phyloP scores from a whole-genome alignment of 305 asterid species.

The Fraxinus sp. region DNA sequence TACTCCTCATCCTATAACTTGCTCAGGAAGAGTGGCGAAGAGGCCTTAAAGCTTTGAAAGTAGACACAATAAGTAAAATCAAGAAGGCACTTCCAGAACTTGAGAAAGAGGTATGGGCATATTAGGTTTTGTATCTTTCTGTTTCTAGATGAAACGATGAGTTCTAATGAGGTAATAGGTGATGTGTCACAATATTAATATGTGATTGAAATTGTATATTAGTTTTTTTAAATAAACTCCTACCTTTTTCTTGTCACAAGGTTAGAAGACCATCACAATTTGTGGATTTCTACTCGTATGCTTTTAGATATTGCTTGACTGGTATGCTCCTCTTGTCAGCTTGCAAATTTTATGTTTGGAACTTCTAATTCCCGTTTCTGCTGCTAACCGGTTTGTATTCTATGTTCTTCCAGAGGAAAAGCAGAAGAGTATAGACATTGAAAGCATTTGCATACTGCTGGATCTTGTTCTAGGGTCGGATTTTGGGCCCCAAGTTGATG shows the following conservation, averaged over 20 bases:
- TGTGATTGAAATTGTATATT: conserved; percentile 2
- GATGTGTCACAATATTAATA: not conserved
- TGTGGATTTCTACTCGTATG: conserved; percentile 59
- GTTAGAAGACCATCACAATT: conserved; percentile 61
- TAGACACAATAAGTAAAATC: conserved; percentile 51
- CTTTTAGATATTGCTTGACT: conserved; percentile 74
- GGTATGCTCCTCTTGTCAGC: conserved; percentile 38
- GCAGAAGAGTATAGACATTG: conserved; percentile 77
- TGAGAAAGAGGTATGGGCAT: conserved; percentile 65
- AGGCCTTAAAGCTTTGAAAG: conserved; percentile 68
- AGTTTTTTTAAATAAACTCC: conserved; percentile 11
- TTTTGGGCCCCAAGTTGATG: conserved; percentile 62
- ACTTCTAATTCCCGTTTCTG: not conserved
- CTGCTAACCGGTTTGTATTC: conserved; percentile 23
- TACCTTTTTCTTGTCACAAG: conserved; percentile 40
- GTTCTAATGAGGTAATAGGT: conserved; percentile 3
- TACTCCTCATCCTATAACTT: conserved; percentile 17
- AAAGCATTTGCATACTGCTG: conserved; percentile 64
- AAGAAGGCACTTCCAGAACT: conserved; percentile 63
- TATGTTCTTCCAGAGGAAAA: conserved; percentile 60
- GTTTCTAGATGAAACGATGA: conserved; percentile 6
- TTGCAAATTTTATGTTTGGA: conserved; percentile 8
- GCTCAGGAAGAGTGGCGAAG: conserved; percentile 83
- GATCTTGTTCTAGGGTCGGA: conserved; percentile 70
- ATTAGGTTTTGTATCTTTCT: not conserved